Base-by-base conservation (phyloP, 768 basidiomycete genomes). In the Lanmaoa pseudosensibilis region DNA sequence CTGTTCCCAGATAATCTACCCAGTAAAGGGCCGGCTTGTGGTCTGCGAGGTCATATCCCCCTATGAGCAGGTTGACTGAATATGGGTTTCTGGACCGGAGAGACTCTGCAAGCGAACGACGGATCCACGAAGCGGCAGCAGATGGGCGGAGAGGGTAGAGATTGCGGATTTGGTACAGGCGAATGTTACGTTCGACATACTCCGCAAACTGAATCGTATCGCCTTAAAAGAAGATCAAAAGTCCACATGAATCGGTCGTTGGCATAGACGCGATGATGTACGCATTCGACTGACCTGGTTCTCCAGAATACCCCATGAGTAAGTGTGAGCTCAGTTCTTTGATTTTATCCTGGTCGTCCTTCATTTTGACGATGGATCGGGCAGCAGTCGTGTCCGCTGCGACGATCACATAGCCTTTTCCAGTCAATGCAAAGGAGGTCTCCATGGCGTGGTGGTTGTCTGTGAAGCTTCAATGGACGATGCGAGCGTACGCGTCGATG, bases 141-240 rank as follows among this genome's bases (percentile, higher is more conserved):
- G 87, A 80, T 2, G 97, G 96, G 43, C 91, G 88, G 43, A 98
- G 88, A 13, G 92, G 82, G 72, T 92, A 87, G 70, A 88, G 80
- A 75, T 98, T 89, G 66, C 96, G 88, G 68, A 98, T 98, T 66
- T 97, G 92, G 76, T 96, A 95, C 46, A 99, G 78, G 45, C 96
- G 88, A 62, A 99, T 85, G 77, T 97, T 98, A 58, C 96, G 87
- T 69, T 98, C 94, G 58, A 98, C 84, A 66, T 83, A 99, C 75
- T 99, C 97, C 1, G 96, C 90, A 66, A 98, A 98, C 69, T 98
- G 92, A 23, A 96, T 80, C 21, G 97, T 98, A 70, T 98, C 97
- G 57, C 97, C 96, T 92, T 66, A 5, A 6, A 2, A 30, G 25
- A 34, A 36, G n/a, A 12, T 18, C 5, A 18, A 34, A 7, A 27